Conservation (phyloP, 2,329 filamentous ascomycete species). For the Arthroderma sp. region DNA sequence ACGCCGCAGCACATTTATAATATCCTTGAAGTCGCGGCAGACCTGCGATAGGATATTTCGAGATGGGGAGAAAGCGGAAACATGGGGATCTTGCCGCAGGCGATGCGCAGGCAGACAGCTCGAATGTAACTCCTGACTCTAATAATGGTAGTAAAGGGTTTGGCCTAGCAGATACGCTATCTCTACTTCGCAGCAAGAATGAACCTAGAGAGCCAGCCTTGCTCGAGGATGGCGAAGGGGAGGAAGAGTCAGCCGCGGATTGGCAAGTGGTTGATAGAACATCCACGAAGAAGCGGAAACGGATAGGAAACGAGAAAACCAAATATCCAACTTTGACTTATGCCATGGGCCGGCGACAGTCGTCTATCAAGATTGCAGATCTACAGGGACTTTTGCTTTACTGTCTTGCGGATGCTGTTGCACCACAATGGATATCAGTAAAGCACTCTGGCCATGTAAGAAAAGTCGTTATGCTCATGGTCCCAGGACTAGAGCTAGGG, state of each 20-base stretch:
- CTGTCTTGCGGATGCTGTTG: constrained; percentile 48
- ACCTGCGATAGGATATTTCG: not conserved
- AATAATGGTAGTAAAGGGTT: constrained; percentile 15
- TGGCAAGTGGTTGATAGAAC: constrained; percentile 13
- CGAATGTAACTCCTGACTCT: not conserved
- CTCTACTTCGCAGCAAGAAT: constrained; percentile 20
- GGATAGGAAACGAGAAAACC: constrained; percentile 31
- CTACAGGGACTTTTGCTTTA: constrained; percentile 49
- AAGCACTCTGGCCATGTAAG: constrained; percentile 44
- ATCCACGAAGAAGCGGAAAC: constrained; percentile 23
- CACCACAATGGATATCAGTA: constrained; percentile 53
- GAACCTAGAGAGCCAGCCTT: constrained; percentile 8
- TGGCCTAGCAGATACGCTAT: constrained; percentile 25
- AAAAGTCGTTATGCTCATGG: constrained; percentile 81
- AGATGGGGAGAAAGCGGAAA: constrained; percentile 13
- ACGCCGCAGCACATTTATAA: not conserved
- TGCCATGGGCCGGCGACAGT: constrained; percentile 42
- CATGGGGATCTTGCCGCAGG: constrained; percentile 1
- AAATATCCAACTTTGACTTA: constrained; percentile 45
- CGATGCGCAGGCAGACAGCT: not conserved
- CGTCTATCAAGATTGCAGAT: constrained; percentile 46
- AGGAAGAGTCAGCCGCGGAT: not conserved
- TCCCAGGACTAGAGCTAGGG: constrained; percentile 77
- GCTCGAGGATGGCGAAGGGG: not conserved
- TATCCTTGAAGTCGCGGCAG: not conserved